Evolutionary conservation across 2,329 filamentous ascomycete species (phyloP), one percentile per base, ranked within the genome.

Genomic region (Fusarium sp.): DNA sequence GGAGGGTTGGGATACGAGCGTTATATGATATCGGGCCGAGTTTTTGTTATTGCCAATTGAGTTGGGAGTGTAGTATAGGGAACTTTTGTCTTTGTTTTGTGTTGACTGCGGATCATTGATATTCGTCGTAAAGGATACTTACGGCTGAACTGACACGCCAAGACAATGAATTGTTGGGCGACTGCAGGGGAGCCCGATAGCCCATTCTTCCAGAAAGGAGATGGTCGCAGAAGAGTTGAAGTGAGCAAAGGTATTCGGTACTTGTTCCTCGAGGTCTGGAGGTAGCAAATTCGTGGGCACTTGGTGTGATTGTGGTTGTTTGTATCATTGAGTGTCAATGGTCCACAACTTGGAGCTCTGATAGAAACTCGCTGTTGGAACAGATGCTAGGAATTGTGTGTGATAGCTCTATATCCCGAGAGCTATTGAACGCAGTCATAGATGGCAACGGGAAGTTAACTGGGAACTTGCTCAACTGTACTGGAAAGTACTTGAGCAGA

Each of bases 11-110:
- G 22, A 17, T 8, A 20, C n/a, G 7, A 44, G 40, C 28, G 39
- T 19, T 41, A n/a, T 57, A 8, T 7, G 22, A 37, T 33, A 47
- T 52, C 59, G 61, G 59, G 8, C 61, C 51, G 61, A 64, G 33
- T 20, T 8, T 15, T 28, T 11, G 26, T 26, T 24, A 40, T 17
- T 7, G 14, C 24, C 17, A 33, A 26, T 22, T 2, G 0, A 30
- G 2, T 7, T 28, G 32, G 30, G 13, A 9, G 3, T 33, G 10
- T 17, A 22, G 28, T 6, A 15, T 5, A 11, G 20, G 17, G 51
- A 17, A 13, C 15, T n/a, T 30, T 24, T 33, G 13, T 45, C 15
- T 10, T 20, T 32, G 14, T 20, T 6, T 11, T 37, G 10, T 7
- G 10, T 24, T 14, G 3, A 14, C 3, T 33, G n/a, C 20, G 20